phyloP scores from a whole-genome alignment of 345 rosid species.

The Populus deltoides region DNA sequence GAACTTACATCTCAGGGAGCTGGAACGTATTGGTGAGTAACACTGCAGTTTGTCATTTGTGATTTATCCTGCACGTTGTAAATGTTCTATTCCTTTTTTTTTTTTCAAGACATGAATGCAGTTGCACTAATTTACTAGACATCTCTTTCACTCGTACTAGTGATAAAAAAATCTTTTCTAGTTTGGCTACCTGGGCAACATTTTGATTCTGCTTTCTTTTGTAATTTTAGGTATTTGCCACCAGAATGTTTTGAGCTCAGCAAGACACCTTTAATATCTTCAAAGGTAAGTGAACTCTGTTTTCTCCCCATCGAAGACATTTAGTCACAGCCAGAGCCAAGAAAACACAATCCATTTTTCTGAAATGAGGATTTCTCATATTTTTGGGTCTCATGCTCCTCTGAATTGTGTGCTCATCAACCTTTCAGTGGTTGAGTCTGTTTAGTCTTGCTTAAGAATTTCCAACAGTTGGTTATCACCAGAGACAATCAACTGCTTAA shows the following conservation, averaged over 20 bases:
- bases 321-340: neutral
- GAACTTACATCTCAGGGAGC: slow-evolving; percentile 99
- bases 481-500: neutral
- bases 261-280: slow-evolving; percentile 89
- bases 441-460: neutral
- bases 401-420: neutral
- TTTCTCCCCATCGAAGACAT: neutral
- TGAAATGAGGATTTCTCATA: neutral
- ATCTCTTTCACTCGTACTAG: neutral
- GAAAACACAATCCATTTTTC: neutral
- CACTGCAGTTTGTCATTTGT: slow-evolving; percentile 16
- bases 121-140: neutral
- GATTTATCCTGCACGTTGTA: slow-evolving; percentile 1
- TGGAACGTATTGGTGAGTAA: slow-evolving; percentile 91
- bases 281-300: slow-evolving; percentile 56
- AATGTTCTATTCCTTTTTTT: neutral
- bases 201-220: slow-evolving; percentile 5
- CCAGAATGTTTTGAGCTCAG: slow-evolving; percentile 98
- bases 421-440: neutral
- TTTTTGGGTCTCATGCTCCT: neutral
- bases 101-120: neutral
- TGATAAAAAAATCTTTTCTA: neutral
- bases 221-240: slow-evolving; percentile 78
- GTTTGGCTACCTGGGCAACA: neutral
- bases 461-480: neutral